These are phyloP conservation scores for Pseudisothecium myosuroides DNA, from an alignment of 225 moss, liverwort and hornwort species.

Conservation along the genomic window DNA sequence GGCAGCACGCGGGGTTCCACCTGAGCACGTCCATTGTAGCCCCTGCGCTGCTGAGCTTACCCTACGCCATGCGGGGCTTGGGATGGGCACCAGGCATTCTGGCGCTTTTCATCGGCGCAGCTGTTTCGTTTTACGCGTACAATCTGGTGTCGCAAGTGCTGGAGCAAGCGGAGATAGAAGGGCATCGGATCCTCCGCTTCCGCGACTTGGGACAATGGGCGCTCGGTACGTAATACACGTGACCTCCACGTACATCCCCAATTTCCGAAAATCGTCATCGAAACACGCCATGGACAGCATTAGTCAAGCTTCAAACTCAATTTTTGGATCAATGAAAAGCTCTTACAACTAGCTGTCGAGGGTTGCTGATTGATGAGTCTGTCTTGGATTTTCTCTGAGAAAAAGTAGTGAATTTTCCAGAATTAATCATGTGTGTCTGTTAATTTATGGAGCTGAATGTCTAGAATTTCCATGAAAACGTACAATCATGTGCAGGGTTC, in stretches of 20 bases:
- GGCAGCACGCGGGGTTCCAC: slow-evolving; percentile 37
- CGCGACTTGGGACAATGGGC: slow-evolving; percentile 11
- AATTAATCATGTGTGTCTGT: background rate
- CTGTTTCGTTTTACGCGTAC: slow-evolving; percentile 28
- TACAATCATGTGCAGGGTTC: background rate
- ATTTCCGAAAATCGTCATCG: background rate
- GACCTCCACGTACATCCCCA: background rate
- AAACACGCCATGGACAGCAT: background rate
- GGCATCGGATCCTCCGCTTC: slow-evolving; percentile 27
- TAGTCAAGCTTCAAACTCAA: background rate
- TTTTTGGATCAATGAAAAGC: background rate
- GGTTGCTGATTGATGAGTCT: background rate
- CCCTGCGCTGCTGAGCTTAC: slow-evolving; percentile 25
- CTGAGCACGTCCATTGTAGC: slow-evolving; percentile 28
- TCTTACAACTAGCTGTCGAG: background rate
- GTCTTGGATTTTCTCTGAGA: background rate
- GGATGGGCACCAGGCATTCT: slow-evolving; percentile 26
- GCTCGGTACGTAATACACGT: background rate
- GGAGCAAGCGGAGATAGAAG: slow-evolving; percentile 17
- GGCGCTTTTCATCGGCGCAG: background rate
- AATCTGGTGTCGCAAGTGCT: slow-evolving; percentile 1
- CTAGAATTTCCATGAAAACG: background rate
- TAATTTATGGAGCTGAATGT: background rate
- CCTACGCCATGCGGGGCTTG: slow-evolving; percentile 9
- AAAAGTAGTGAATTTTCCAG: background rate